A percentile compares a stretch with the other conserved stretches of the same genome.
Evolutionary conservation across 2,329 filamentous ascomycete genomes (phyloP).

Genomic region (Waltergamsia citrina): DNA sequence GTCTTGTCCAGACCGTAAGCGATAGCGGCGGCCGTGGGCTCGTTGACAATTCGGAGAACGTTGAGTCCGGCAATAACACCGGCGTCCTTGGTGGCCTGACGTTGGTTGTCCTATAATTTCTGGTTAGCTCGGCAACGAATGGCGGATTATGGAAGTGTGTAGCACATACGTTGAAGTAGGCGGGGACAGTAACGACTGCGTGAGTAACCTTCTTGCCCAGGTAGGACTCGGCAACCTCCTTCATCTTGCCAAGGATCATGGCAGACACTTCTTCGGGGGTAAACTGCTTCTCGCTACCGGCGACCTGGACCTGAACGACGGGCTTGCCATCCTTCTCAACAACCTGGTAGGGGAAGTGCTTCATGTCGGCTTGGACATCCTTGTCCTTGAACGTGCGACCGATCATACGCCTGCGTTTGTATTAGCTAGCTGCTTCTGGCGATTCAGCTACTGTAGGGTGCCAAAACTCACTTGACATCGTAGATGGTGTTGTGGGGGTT

Average conservation of each 20-base stretch:
- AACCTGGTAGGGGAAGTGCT: conserved; percentile 98
- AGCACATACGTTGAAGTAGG: conserved; percentile 73
- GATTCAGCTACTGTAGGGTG: no score
- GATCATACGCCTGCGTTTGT: conserved; percentile 58
- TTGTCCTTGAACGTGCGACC: conserved; percentile 76
- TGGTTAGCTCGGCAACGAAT: no score
- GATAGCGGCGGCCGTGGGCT: conserved; percentile 90
- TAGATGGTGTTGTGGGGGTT: conserved; percentile 72
- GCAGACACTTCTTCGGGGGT: conserved; percentile 74
- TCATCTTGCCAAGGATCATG: conserved; percentile 80
- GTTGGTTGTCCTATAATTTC: conserved; percentile 64
- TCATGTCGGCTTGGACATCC: conserved; percentile 86
- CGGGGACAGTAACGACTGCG: conserved; percentile 87
- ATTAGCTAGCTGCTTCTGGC: conserved; percentile 9
- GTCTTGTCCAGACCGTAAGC: conserved; percentile 90
- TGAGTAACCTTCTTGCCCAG: conserved; percentile 76
- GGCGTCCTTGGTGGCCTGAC: conserved; percentile 94
- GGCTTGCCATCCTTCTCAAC: conserved; percentile 86
- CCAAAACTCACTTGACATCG: conserved; percentile 70
- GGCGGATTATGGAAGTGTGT: neutral
- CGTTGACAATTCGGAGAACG: conserved; percentile 93
- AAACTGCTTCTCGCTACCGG: conserved; percentile 58
- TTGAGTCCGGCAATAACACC: conserved; percentile 87
- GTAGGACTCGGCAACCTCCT: conserved; percentile 71
- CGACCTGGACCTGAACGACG: conserved; percentile 64